Evolutionary conservation across 495 filamentous ascomycete genomes (phyloP), one percentile per base, ranked within the genome.

Genomic region (Xylaria intraflava): DNA sequence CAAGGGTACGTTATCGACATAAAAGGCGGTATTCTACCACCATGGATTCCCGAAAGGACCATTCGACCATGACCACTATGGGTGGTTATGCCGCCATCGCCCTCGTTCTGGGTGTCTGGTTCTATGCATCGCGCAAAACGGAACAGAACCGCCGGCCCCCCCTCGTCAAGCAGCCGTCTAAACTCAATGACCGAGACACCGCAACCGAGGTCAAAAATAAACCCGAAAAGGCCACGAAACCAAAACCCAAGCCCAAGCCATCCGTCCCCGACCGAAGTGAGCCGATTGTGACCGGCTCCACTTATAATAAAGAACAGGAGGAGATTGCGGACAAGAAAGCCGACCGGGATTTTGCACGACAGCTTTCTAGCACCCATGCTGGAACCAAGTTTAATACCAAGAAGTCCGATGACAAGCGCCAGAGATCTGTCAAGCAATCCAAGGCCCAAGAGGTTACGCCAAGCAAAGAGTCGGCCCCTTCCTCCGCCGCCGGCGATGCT

Each of bases 401-500:
- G 68, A 82, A 78, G 74, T 80, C 74, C 29, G 65, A 68, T 24
- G 80, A 84, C 64, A 78, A 81, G 62, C 76, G 78, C 56, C 81
- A 81, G 57, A 78, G 76, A 60, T 78, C 77, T 22, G 73, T 81
- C 43, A 82, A 80, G 70, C 77, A 79, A 59, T 76, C 72, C 19
- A 71, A 72, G 24, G 77, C 77, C 29, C 70, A 73, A 45, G 66
- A 74, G 52, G 67, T 72, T 39, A 53, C 67, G 17, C 59, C 48
- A 51, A 66, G 54, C 57, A 77, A 75, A 55, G 63, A 67, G 29
- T 77, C 77, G n/a, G 72, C 72, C 17, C 75, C 79, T 3, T 88
- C 86, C 6, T 95, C 89, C 2, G 87, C 86, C 19, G 80, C 84
- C 35, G 88, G 84, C 17, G 89, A 95, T 69, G 89, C 84, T 14